Evolutionary conservation across 2,329 filamentous ascomycete species (phyloP).

Genomic region (Claviceps sp.): DNA sequence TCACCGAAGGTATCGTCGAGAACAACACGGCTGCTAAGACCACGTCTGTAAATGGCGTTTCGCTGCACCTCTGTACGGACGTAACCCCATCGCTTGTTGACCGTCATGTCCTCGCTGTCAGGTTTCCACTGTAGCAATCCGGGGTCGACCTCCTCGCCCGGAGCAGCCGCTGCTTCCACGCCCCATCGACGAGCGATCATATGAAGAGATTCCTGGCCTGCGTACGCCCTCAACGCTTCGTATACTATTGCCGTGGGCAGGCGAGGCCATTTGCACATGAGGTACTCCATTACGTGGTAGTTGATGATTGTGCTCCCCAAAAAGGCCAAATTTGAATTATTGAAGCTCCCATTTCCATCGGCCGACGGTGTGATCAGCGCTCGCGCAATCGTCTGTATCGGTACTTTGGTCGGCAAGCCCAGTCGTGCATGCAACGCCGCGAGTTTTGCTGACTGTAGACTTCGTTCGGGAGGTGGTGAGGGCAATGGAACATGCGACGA

Average conservation of each 20-base stretch:
- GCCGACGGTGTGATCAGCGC: slow-evolving; percentile 77
- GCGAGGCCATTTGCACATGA: slow-evolving; percentile 80
- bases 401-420: slow-evolving; percentile 66
- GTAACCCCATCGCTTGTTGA: slow-evolving; percentile 36
- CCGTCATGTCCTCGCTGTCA: slow-evolving; percentile 29
- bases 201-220: slow-evolving; percentile 60
- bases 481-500: slow-evolving; percentile 34
- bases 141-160: slow-evolving; percentile 82
- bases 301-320: slow-evolving; percentile 73
- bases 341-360: slow-evolving; percentile 66
- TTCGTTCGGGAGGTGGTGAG: slow-evolving; percentile 56
- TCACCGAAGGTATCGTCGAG: slow-evolving; percentile 81
- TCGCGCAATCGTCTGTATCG: slow-evolving; percentile 73
- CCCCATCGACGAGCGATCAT: slow-evolving; percentile 77
- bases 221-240: slow-evolving; percentile 72
- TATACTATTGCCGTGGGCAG: slow-evolving; percentile 81
- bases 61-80: slow-evolving; percentile 36
- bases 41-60: slow-evolving; percentile 41
- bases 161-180: slow-evolving; percentile 73
- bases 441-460: slow-evolving; percentile 70
- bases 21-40: slow-evolving; percentile 63
- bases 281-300: slow-evolving; percentile 79
- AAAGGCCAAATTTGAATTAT: slow-evolving; percentile 73
- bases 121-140: slow-evolving; percentile 71
- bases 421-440: slow-evolving; percentile 85